Percentiles rank a stretch among this genome's conserved stretches.
These are phyloP conservation scores for Sechiopsis laciniata DNA, from an alignment of 306 rosid species.

Conservation along the genomic window DNA sequence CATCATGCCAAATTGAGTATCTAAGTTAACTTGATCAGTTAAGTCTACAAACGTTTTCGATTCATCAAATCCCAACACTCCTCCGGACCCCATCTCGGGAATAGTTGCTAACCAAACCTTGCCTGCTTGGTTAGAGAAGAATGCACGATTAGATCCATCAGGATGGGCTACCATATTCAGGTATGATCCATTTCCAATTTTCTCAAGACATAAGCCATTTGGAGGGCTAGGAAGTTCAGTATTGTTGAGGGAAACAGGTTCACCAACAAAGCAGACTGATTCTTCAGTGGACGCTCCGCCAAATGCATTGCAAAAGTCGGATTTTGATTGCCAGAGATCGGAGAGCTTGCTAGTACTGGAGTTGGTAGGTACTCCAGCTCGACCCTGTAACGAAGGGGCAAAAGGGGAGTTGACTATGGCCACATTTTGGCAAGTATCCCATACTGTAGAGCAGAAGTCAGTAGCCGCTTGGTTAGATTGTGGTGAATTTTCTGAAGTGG, in stretches of 20 bases:
- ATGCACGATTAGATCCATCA: constrained; percentile 88
- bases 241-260: constrained; percentile 53
- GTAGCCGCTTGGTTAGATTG: constrained; percentile 48
- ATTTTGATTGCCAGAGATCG: constrained; percentile 72
- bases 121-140: constrained; percentile 71
- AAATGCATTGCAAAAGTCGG: constrained; percentile 67
- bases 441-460: constrained; percentile 61
- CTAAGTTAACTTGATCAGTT: constrained; percentile 70
- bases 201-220: constrained; percentile 82
- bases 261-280: constrained; percentile 71
- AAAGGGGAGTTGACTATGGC: constrained; percentile 72
- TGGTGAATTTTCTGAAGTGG: constrained; percentile 60
- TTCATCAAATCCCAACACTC: constrained; percentile 47
- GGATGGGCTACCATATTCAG: constrained; percentile 88
- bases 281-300: constrained; percentile 61
- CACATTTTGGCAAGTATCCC: constrained; percentile 78
- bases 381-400: constrained; percentile 58
- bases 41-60: constrained; percentile 79
- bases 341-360: constrained; percentile 43
- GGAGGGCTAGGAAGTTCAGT: constrained; percentile 35
- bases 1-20: constrained; percentile 78
- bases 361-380: constrained; percentile 41
- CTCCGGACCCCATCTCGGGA: constrained; percentile 69
- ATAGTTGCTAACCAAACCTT: constrained; percentile 73
- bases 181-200: constrained; percentile 84